Base-by-base conservation (phyloP, 345 rosid genomes). In the Eucalyptus tenuipes region DNA sequence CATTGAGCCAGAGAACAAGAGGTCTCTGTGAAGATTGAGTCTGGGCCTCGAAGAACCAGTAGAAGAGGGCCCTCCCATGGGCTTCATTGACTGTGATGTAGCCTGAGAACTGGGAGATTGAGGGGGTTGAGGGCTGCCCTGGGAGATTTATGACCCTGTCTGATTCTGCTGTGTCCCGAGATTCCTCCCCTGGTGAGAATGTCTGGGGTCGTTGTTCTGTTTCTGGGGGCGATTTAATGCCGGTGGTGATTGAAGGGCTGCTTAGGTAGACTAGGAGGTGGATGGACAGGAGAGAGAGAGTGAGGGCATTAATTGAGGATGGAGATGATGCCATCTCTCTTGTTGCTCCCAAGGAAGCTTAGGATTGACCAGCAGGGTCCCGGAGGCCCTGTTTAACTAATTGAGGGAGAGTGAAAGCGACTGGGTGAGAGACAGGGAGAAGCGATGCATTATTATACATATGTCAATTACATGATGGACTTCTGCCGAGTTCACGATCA, bases 21-120 rank as follows among this genome's bases (percentile, higher is more conserved):
- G 95, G 97, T 87, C 91, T 92, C 86, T 92, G 85, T 50, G 94
- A 88, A n/a, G 95, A 90, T 49, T 92, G 90, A 88, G 95, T 91
- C 81, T 91, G 92, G 71, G 96, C 94, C 92, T 95, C 95, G 50
- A 94, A 95, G 92, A 95, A 95, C 97, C 96, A 95, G 91, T 92
- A 95, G 91, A 95, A 95, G 88, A 95, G 95, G 79, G 96, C 94
- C 90, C 96, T 91, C 49, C 95, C 93, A 50, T 93, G 92, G 86
- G 93, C 91, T 86, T 89, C 91, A 55, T 93, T 90, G 88, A 94
- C 95, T 17, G 93, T 94, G 89, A 95, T 87, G 88, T 95, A 95
- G 42, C 97, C 97, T 64, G 97, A 94, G 94, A 93, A 95, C 7
- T 94, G 97, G 16, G 94, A 90, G 90, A 94, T 86, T 80, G 90